Base-by-base conservation (phyloP, 129 eudicot species). In the Oenanthe sinensis region DNA sequence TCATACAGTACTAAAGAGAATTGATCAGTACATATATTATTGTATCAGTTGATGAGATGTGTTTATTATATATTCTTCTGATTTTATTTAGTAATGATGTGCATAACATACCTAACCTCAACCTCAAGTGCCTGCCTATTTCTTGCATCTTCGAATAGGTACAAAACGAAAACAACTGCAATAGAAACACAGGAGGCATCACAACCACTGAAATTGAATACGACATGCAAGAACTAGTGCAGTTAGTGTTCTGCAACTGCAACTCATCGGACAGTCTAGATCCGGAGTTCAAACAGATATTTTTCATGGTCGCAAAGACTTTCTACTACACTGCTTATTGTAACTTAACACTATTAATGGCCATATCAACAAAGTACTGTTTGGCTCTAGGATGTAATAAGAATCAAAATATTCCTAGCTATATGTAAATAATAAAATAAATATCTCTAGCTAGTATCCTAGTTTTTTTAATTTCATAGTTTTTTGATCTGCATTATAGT, bases 331-430 rank as follows among this genome's bases (percentile, higher is more conserved):
- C 84, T 77, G 90, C 91, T 9, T 83, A 87, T 48, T 86, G 84
- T 69, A 78, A 82, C 79, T 67, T 3, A 81, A 52, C 80, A 85
- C 87, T 0, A 87, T 91, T 13, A 74, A 88, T 40, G 74, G 26
- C 33, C 98, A 93, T 70, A 85, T 93, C 39, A 75, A 87, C 6
- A 89, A 91, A 83, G 98, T 91, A 68, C 85, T 93, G 70, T 91
- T 93, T 76, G 87, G 30, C 44, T 4, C 20, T 8, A 39, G 48
- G 47, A 20, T 19, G 22, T 40, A 19, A 4, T 3, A 15, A 1
- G 17, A 1, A 14, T 12, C 17, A 68, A 26, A 30, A 5, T 33
- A 33, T 13, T 33, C 6, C 14, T 9, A 62, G n/a, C n/a, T 67
- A 10, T 63, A 26, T 63, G 39, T n/a, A 62, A 22, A 62, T 62